A percentile compares a stretch with the other conserved stretches of the same genome.
Evolutionary conservation across 192 early-diverging fungal genomes (phyloP).

Genomic region (Coemansia sp.): DNA sequence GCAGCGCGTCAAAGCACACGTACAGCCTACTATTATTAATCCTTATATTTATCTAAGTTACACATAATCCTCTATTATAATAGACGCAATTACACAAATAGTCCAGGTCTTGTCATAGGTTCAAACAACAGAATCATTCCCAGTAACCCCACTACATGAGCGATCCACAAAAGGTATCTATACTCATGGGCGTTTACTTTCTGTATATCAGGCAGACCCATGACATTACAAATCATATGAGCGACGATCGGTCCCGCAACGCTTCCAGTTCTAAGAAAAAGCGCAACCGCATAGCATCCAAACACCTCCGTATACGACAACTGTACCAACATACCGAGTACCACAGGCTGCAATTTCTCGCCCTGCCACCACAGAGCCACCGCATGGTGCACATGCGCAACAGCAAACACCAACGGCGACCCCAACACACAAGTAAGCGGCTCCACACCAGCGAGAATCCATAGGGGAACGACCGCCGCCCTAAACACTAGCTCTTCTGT

Average conservation of each 20-base stretch:
- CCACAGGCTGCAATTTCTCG: background rate
- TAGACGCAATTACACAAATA: conserved; percentile 7
- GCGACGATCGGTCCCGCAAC: conserved; percentile 30
- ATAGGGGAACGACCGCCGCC: conserved; percentile 28
- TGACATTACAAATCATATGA: conserved; percentile 39
- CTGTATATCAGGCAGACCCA: conserved; percentile 27
- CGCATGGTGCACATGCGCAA: conserved; percentile 47
- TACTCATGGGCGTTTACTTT: background rate
- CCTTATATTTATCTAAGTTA: background rate
- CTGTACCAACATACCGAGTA: conserved; percentile 19
- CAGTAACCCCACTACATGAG: conserved; percentile 22
- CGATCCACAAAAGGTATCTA: conserved; percentile 29
- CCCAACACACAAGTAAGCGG: conserved; percentile 4
- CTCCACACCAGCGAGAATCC: conserved; percentile 13
- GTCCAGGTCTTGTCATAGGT: conserved; percentile 46
- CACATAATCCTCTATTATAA: too few relatives aligned
- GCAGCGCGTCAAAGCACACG: background rate
- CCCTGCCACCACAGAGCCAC: background rate
- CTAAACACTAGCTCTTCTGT: conserved; percentile 54
- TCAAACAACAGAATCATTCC: conserved; percentile 38
- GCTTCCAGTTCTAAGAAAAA: conserved; percentile 30
- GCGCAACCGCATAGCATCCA: conserved; percentile 41
- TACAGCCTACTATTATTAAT: background rate
- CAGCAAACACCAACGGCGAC: conserved; percentile 46
- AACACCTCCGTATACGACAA: conserved; percentile 43